A percentile compares a stretch with the other conserved stretches of the same genome.
These are phyloP conservation scores for Mycena latifolia DNA, from an alignment of 768 basidiomycete species.

Conservation along the genomic window DNA sequence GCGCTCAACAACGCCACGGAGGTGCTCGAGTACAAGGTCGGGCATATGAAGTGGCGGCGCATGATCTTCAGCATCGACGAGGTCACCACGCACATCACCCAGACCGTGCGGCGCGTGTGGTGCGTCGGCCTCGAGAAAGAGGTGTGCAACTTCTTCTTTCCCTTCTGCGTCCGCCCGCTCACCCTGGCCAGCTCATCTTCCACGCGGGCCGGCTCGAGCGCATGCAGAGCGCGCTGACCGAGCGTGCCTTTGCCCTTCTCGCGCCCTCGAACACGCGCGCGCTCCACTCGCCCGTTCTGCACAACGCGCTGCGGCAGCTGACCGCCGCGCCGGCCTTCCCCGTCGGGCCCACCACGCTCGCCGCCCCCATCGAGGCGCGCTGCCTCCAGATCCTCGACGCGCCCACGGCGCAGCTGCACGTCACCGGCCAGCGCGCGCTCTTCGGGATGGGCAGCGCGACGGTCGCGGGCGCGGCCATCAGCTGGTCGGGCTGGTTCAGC, in stretches of 20 bases:
- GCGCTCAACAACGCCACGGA: constrained; percentile 53
- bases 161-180: background rate
- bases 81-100: constrained; percentile 51
- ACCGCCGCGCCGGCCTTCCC: constrained; percentile 57
- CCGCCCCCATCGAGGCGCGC: constrained; percentile 62
- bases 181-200: constrained; percentile 64
- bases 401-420: constrained; percentile 71
- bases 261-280: constrained; percentile 50
- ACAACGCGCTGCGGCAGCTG: constrained; percentile 70
- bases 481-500: constrained; percentile 73
- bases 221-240: constrained; percentile 58
- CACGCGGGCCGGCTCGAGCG: constrained; percentile 70
- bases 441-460: constrained; percentile 63
- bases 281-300: constrained; percentile 67
- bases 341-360: constrained; percentile 61
- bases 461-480: constrained; percentile 61
- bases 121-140: constrained; percentile 63
- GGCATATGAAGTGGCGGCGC: constrained; percentile 60
- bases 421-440: constrained; percentile 71
- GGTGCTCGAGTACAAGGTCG: constrained; percentile 54
- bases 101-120: constrained; percentile 55
- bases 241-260: constrained; percentile 55
- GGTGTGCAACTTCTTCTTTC: constrained; percentile 45
- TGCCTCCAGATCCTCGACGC: constrained; percentile 64
- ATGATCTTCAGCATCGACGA: constrained; percentile 62